phyloP scores from a whole-genome alignment of 1,284 basidiomycete species.

The Austroboletus novae-zelandiae region DNA sequence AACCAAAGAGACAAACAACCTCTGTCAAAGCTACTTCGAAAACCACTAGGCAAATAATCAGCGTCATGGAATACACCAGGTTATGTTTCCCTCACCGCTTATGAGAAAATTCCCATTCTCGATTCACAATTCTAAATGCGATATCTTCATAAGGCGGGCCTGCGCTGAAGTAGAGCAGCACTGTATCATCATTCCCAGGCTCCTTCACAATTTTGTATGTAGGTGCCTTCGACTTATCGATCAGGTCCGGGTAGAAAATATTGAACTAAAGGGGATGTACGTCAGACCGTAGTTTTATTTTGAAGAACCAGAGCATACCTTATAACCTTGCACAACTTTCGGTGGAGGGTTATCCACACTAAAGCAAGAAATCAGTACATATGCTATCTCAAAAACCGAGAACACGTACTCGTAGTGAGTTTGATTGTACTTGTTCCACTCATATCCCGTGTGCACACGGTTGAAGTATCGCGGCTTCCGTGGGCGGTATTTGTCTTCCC shows the following conservation, averaged over 20 bases:
- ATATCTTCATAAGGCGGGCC: constrained; percentile 99
- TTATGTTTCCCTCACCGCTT: constrained; percentile 60
- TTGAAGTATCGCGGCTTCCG: constrained; percentile 99
- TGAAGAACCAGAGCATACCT: constrained; percentile 48
- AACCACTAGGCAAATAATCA: constrained; percentile 52
- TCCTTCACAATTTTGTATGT: constrained; percentile 94
- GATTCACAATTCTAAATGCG: constrained; percentile 96
- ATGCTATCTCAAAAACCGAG: neutral
- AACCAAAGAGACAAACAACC: constrained; percentile 87
- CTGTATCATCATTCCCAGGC: constrained; percentile 91
- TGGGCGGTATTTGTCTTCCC: constrained; percentile 99
- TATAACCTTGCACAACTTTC: constrained; percentile 98
- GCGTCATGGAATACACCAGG: constrained; percentile 1
- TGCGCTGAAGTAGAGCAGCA: constrained; percentile 90
- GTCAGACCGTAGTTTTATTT: constrained; percentile 18
- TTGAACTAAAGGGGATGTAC: constrained; percentile 65
- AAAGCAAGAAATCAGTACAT: constrained; percentile 12
- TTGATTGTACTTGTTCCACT: constrained; percentile 99
- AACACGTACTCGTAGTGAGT: constrained; percentile 91
- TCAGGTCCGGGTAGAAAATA: constrained; percentile 93
- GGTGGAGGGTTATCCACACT: constrained; percentile 95
- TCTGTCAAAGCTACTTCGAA: constrained; percentile 82
- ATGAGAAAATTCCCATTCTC: constrained; percentile 98
- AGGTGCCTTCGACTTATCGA: constrained; percentile 95
- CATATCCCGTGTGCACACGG: constrained; percentile 99